Conservation (phyloP, 345 rosid species). For the Citropsis articulata region DNA sequence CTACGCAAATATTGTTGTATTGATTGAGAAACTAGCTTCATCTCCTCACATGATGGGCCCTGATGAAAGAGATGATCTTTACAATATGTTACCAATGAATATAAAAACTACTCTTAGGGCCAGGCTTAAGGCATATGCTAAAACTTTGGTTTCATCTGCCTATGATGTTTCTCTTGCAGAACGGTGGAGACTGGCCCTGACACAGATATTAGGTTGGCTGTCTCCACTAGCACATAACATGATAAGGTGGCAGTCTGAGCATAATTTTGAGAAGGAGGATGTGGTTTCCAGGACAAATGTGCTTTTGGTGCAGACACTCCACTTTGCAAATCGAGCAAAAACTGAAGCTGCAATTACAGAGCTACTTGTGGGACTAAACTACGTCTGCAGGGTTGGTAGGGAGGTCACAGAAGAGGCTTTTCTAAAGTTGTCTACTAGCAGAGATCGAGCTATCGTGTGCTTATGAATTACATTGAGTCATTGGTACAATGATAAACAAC, state of each 20-base stretch:
- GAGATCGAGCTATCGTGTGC: not conserved
- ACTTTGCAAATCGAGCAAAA: slow-evolving; percentile 54
- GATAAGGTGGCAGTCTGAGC: slow-evolving; percentile 58
- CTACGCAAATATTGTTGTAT: slow-evolving; percentile 52
- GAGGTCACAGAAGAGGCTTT: slow-evolving; percentile 19
- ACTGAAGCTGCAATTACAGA: slow-evolving; percentile 63
- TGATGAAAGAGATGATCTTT: slow-evolving; percentile 50
- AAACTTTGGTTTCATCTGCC: slow-evolving; percentile 29
- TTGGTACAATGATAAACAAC: not conserved
- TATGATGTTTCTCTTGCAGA: slow-evolving; percentile 42
- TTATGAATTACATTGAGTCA: slow-evolving; percentile 1
- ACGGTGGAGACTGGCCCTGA: slow-evolving; percentile 43
- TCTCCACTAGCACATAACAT: slow-evolving; percentile 59
- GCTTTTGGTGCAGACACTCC: slow-evolving; percentile 59
- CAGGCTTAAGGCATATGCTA: slow-evolving; percentile 37
- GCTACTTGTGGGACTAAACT: slow-evolving; percentile 61
- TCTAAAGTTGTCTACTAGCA: slow-evolving; percentile 5
- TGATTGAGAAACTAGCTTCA: slow-evolving; percentile 50
- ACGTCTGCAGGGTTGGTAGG: slow-evolving; percentile 34
- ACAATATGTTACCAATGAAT: slow-evolving; percentile 49
- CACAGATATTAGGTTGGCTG: slow-evolving; percentile 51
- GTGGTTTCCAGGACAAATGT: slow-evolving; percentile 41
- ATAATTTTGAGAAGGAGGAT: slow-evolving; percentile 48
- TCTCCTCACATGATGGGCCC: slow-evolving; percentile 45
- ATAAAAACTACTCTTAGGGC: slow-evolving; percentile 38